These are phyloP conservation scores for Debaryomycetaceae sp. DNA, from an alignment of 1,139 yeast genomes.

Conservation along the genomic window DNA sequence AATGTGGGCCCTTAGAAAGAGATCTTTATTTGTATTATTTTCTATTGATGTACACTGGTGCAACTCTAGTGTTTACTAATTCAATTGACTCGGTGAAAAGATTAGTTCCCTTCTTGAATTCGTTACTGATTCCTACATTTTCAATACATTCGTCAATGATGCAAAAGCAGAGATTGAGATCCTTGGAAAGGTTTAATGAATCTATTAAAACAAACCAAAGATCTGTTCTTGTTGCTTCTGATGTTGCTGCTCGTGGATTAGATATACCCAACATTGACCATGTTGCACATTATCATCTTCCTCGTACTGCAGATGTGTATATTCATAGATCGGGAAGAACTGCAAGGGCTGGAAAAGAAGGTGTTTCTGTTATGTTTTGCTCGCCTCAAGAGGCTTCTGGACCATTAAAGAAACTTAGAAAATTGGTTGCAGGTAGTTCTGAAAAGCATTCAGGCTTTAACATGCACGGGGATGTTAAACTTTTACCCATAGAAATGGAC, in stretches of 20 bases:
- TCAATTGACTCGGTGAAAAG: conserved; percentile 92
- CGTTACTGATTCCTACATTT: conserved; percentile 68
- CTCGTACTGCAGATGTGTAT: conserved; percentile 91
- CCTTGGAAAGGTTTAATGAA: conserved; percentile 70
- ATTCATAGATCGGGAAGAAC: conserved; percentile 98
- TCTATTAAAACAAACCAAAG: conserved; percentile 51
- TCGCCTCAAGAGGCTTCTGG: conserved; percentile 94
- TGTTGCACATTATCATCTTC: conserved; percentile 93
- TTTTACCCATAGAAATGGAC: conserved; percentile 76
- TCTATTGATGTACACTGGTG: conserved; percentile 80
- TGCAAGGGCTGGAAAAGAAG: conserved; percentile 92
- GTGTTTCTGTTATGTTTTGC: conserved; percentile 89
- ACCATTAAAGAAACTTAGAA: conserved; percentile 73
- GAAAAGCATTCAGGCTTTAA: conserved; percentile 20
- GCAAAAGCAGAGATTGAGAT: conserved; percentile 86
- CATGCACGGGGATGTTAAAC: conserved; percentile 56
- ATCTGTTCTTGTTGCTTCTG: conserved; percentile 86
- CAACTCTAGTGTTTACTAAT: conserved; percentile 88
- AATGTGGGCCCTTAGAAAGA: conserved; percentile 87
- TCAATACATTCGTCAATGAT: conserved; percentile 93
- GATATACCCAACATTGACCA: conserved; percentile 91
- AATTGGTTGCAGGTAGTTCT: conserved; percentile 47
- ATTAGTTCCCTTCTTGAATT: conserved; percentile 69
- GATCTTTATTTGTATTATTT: conserved; percentile 90
- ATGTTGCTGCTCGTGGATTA: conserved; percentile 97